These are phyloP conservation scores for Pichia heedii DNA, from an alignment of 805 yeast genomes.

Conservation along the genomic window DNA sequence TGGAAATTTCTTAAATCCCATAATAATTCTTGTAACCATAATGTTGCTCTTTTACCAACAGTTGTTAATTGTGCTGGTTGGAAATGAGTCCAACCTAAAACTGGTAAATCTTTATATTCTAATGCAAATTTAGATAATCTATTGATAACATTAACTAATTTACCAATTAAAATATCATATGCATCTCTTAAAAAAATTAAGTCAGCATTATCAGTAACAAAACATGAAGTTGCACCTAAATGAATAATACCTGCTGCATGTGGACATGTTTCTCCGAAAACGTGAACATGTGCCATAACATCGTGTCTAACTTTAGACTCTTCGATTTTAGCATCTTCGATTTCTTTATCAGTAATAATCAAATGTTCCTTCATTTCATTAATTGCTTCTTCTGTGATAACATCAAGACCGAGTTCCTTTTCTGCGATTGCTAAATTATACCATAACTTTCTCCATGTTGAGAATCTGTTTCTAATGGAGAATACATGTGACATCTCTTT, in stretches of 20 bases:
- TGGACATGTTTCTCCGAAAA: slow-evolving; percentile 87
- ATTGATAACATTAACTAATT: slow-evolving; percentile 91
- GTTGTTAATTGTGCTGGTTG: slow-evolving; percentile 99
- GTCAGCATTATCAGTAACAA: slow-evolving; percentile 96
- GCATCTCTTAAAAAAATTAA: slow-evolving; percentile 94
- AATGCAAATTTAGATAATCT: slow-evolving; percentile 82
- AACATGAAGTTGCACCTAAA: slow-evolving; percentile 97
- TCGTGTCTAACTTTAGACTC: slow-evolving; percentile 98
- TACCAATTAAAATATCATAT: slow-evolving; percentile 85
- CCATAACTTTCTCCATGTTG: slow-evolving; percentile 99
- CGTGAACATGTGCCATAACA: slow-evolving; percentile 98
- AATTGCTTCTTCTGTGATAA: slow-evolving; percentile 86
- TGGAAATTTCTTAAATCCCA: slow-evolving; percentile 96
- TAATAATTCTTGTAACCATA: slow-evolving; percentile 94
- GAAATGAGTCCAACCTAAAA: slow-evolving; percentile 98
- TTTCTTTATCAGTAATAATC: slow-evolving; percentile 85
- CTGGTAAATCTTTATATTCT: slow-evolving; percentile 91
- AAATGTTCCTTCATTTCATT: slow-evolving; percentile 74
- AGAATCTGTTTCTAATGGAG: slow-evolving; percentile 86
- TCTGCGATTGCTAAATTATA: slow-evolving; percentile 92
- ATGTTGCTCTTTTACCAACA: slow-evolving; percentile 94
- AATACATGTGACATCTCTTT: slow-evolving; percentile 93
- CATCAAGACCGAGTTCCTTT: slow-evolving; percentile 75
- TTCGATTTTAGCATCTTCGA: slow-evolving; percentile 78
- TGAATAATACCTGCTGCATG: slow-evolving; percentile 97